Conservation (phyloP, 805 yeast species). For the Candida railenensis region DNA sequence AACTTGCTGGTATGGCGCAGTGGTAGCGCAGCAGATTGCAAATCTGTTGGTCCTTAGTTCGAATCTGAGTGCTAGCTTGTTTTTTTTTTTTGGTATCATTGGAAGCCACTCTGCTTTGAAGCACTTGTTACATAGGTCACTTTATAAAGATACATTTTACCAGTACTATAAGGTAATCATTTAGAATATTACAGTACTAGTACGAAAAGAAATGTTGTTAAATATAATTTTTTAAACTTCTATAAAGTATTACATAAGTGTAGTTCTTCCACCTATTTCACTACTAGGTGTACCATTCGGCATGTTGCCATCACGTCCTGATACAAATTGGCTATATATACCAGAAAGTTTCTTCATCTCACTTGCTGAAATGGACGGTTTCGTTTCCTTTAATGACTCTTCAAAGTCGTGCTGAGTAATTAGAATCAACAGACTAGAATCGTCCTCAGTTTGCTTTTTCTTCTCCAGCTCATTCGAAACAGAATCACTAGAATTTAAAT, state of each 20-base stretch:
- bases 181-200: no score
- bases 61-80: constrained; percentile 77
- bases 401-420: constrained; percentile 57
- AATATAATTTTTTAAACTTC: not conserved
- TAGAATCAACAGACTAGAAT: constrained; percentile 28
- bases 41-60: constrained; percentile 94
- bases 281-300: constrained; percentile 80
- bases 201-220: not conserved
- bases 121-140: no score
- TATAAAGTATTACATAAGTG: constrained; percentile 58
- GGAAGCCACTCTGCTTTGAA: no score
- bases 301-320: constrained; percentile 82
- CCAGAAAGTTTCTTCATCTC: constrained; percentile 62
- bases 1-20: constrained; percentile 80
- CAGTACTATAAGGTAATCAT: no score
- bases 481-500: constrained; percentile 18
- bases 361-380: constrained; percentile 79
- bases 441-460: constrained; percentile 10
- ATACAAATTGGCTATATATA: constrained; percentile 71
- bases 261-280: constrained; percentile 82
- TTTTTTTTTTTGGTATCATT: constrained; percentile 20
- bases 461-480: constrained; percentile 6
- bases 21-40: constrained; percentile 99
- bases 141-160: no score
- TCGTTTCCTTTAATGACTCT: constrained; percentile 70